Conservation (phyloP, 2,329 filamentous ascomycete genomes). For the Myriosclerotinia scirpicola region DNA sequence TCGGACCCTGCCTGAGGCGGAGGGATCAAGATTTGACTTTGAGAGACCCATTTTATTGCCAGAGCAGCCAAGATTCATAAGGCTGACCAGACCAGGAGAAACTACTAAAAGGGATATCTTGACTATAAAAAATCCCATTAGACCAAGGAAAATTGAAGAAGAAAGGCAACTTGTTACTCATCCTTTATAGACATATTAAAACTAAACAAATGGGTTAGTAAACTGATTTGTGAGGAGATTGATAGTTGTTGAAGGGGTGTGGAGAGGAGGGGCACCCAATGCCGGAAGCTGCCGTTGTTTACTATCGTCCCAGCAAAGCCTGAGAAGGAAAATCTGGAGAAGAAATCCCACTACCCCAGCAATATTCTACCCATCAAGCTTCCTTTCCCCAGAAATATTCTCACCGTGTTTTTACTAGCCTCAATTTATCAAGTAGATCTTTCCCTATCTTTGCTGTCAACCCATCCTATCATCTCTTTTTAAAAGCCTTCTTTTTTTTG, state of each 20-base stretch:
- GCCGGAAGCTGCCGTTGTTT: constrained; percentile 3
- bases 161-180: not conserved
- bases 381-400: not conserved
- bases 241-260: not conserved
- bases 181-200: not conserved
- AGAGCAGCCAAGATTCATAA: not conserved
- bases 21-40: constrained; percentile 2
- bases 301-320: not conserved
- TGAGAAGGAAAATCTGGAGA: not conserved
- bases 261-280: not conserved
- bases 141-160: not conserved
- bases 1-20: constrained; percentile 5
- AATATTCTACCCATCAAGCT: not conserved
- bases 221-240: not conserved
- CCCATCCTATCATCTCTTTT: not conserved
- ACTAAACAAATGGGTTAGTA: not conserved
- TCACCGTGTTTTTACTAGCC: not conserved
- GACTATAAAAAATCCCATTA: not conserved
- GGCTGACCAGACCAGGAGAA: not conserved
- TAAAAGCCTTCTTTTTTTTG: not conserved
- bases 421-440: not conserved
- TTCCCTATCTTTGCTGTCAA: not conserved
- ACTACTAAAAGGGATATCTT: not conserved
- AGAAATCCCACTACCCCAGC: not conserved
- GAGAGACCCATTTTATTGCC: not conserved